Evolutionary conservation across 805 yeast genomes (phyloP).

Genomic region (Torulaspora quercuum): DNA sequence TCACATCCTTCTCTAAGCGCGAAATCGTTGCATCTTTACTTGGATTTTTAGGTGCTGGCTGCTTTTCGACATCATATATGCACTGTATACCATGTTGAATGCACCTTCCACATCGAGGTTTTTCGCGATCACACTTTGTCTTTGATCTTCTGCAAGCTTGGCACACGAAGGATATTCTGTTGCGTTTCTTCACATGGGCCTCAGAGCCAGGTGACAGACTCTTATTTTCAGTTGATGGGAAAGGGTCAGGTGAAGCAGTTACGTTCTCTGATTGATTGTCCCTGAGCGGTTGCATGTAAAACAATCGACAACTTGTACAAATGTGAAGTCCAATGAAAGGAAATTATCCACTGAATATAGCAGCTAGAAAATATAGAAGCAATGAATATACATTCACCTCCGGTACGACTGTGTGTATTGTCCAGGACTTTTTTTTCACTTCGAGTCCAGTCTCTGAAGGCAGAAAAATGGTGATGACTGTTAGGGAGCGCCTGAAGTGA

Average conservation of each 20-base stretch:
- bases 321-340: neutral
- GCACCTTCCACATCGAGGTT: slow-evolving; percentile 35
- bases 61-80: slow-evolving; percentile 34
- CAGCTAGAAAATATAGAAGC: too few relatives aligned
- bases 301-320: too few relatives aligned
- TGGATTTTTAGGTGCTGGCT: slow-evolving; percentile 33
- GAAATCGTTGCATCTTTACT: slow-evolving; percentile 34
- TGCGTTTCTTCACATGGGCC: slow-evolving; percentile 22
- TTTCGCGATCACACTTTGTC: slow-evolving; percentile 36
- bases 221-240: slow-evolving; percentile 1
- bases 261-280: slow-evolving; percentile 1
- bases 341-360: too few relatives aligned
- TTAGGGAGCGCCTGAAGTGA: too few relatives aligned
- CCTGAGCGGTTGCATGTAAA: slow-evolving; percentile 7
- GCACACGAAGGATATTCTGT: slow-evolving; percentile 37
- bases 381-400: too few relatives aligned
- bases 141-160: slow-evolving; percentile 34
- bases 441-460: too few relatives aligned
- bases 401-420: too few relatives aligned
- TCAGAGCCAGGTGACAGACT: slow-evolving; percentile 7
- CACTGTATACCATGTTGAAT: slow-evolving; percentile 28
- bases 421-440: too few relatives aligned
- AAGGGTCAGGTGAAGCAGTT: neutral
- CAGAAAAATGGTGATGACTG: too few relatives aligned
- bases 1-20: slow-evolving; percentile 32